Evolutionary conservation across 2,329 filamentous ascomycete genomes (phyloP).

Genomic region (Amesomyces nigricolor): DNA sequence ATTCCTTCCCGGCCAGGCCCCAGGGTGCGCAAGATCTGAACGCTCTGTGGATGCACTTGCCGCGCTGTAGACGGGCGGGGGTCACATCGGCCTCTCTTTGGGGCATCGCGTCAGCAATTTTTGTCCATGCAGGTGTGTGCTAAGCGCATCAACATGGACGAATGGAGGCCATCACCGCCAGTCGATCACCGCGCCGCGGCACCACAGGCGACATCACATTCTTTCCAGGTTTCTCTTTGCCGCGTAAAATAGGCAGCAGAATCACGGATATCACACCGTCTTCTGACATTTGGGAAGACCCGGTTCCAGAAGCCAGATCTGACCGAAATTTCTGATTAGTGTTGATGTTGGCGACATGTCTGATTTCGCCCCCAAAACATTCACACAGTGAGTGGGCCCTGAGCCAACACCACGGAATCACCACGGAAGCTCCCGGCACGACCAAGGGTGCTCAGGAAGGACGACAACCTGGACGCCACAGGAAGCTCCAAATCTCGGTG

Average conservation of each 20-base stretch:
- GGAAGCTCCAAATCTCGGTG: too few species aligned
- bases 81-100: not conserved
- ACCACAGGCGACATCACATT: not conserved
- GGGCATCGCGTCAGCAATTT: not conserved
- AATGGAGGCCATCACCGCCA: not conserved
- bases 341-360: too few species aligned
- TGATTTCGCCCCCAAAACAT: too few species aligned
- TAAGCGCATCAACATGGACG: too few species aligned
- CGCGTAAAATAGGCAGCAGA: not conserved
- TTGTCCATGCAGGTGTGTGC: too few species aligned
- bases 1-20: not conserved
- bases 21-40: not conserved
- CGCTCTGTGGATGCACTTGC: not conserved
- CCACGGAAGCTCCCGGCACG: too few species aligned
- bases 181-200: conserved; percentile 9
- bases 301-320: too few species aligned
- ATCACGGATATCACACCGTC: not conserved
- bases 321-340: too few species aligned
- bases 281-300: not conserved
- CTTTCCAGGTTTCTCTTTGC: not conserved
- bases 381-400: too few species aligned
- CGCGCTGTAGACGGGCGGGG: not conserved
- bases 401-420: too few species aligned
- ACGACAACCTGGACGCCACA: too few species aligned
- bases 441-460: too few species aligned